Conservation (phyloP, 2,329 filamentous ascomycete species). For the Exophiala calicioides region DNA sequence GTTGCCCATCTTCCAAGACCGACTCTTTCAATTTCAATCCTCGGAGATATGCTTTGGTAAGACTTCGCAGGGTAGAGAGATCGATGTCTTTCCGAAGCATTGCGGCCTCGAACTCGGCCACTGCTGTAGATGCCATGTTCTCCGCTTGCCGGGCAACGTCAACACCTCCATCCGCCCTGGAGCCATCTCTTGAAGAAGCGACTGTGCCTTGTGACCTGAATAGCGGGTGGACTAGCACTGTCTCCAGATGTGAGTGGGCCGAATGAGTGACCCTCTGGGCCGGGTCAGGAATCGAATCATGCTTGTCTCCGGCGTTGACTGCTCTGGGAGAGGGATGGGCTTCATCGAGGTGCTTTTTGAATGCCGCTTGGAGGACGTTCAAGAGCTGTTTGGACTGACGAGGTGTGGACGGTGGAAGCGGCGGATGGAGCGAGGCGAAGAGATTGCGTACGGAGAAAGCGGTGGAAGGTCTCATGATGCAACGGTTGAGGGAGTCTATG, state of each 20-base stretch:
- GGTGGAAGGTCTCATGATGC: constrained; percentile 54
- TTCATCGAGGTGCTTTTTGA: constrained; percentile 62
- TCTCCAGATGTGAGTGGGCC: constrained; percentile 26
- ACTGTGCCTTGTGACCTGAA: constrained; percentile 15
- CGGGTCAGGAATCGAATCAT: constrained; percentile 21
- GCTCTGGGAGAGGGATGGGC: constrained; percentile 50
- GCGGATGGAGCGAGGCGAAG: constrained; percentile 55
- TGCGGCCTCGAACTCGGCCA: constrained; percentile 24
- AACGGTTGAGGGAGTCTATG: too few species aligned
- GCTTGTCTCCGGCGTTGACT: constrained; percentile 29
- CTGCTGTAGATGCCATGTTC: too few species aligned
- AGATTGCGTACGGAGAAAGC: constrained; percentile 52
- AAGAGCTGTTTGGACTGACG: constrained; percentile 62
- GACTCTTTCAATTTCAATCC: constrained; percentile 17
- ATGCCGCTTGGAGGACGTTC: constrained; percentile 62
- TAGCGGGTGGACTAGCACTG: constrained; percentile 29
- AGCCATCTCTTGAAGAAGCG: too few species aligned
- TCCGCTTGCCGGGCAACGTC: too few species aligned
- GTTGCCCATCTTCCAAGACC: constrained; percentile 7
- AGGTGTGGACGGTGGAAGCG: constrained; percentile 51
- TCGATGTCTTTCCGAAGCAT: constrained; percentile 18
- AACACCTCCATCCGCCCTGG: too few species aligned
- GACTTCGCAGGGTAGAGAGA: constrained; percentile 18
- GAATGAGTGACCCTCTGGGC: constrained; percentile 21
- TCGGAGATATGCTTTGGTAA: constrained; percentile 18